Base-by-base conservation (phyloP, 176 grass and related monocot species). In the Bonia amplexicaulis region DNA sequence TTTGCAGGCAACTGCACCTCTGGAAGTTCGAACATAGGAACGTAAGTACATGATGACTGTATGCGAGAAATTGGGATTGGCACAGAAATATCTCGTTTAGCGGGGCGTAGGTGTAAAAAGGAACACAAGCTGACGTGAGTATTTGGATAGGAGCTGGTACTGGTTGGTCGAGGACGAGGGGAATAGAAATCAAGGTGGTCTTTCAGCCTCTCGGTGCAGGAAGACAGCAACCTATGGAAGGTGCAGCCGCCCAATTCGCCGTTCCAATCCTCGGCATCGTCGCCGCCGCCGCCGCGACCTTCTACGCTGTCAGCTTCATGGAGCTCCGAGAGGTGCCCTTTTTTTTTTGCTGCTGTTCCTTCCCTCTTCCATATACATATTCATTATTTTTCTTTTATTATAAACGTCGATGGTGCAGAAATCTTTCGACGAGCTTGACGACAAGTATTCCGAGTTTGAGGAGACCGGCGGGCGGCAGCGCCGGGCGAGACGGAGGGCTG, bases 281-380 rank as follows among this genome's bases (percentile, higher is more conserved):
- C 9, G 96, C 88, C 17, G 96, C 59, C 1, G 93, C 91, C 0
- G 93, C 93, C 4, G 88, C 77, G 14, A 94, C 96, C 80, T 98
- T 98, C 69, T 95, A 98, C 73, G 88, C 90, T 25, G 88, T 98
- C 31, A 98, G 96, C 78, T 98, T 98, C 89, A 77, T 75, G 73
- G 91, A 95, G 74, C 37, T 98, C 33, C 83, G 88, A 12, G 88
- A 98, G 66, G 96, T 97, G 58, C 7, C 35, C 5, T 0, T 6
- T 51, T 14, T 19, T 5, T 44, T 29, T 22, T 23, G 1, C 15
- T 65, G 6, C 31, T 51, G 2, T 26, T n/a, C 8, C 12, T 25
- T 15, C 23, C 8, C 20, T 37, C 25, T 1, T 67, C 13, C 23
- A 12, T 22, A 2, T 9, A 8, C 0, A 10, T 47, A 14, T 40